Conservation (phyloP, 2,329 filamentous ascomycete species). For the Xylariaceae sp. region DNA sequence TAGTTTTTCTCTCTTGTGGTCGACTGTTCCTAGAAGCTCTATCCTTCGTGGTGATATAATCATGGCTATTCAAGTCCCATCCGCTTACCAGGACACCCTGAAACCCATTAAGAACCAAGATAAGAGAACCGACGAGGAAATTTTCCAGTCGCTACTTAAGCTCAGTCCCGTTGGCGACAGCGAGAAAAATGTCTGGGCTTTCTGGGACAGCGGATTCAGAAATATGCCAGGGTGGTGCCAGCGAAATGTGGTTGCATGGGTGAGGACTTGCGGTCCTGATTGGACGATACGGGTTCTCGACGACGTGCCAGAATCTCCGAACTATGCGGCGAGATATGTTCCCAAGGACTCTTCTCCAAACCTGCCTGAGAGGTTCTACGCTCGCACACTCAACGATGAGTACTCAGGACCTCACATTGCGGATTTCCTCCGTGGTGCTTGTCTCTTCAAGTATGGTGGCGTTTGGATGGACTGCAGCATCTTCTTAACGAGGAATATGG, state of each 20-base stretch:
- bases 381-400: slow-evolving; percentile 38
- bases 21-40: no score
- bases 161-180: slow-evolving; percentile 27
- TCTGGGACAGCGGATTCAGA: slow-evolving; percentile 35
- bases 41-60: no score
- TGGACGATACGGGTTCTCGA: slow-evolving; percentile 42
- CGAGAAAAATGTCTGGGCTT: slow-evolving; percentile 40
- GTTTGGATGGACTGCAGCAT: slow-evolving; percentile 39
- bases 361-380: slow-evolving; percentile 32
- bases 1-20: no score
- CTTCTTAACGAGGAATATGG: slow-evolving; percentile 35
- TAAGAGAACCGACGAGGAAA: slow-evolving; percentile 18
- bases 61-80: slow-evolving; percentile 16
- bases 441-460: slow-evolving; percentile 36
- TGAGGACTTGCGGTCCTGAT: slow-evolving; percentile 33
- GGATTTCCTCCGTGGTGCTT: slow-evolving; percentile 40
- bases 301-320: slow-evolving; percentile 32
- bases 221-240: slow-evolving; percentile 37
- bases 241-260: slow-evolving; percentile 39
- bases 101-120: slow-evolving; percentile 15
- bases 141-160: slow-evolving; percentile 12
- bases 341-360: slow-evolving; percentile 12
- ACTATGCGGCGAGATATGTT: slow-evolving; percentile 36
- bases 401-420: slow-evolving; percentile 38
- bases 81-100: slow-evolving; percentile 16